phyloP scores from a whole-genome alignment of 2,329 filamentous ascomycete genomes.

The Endocalyx cinctus region DNA sequence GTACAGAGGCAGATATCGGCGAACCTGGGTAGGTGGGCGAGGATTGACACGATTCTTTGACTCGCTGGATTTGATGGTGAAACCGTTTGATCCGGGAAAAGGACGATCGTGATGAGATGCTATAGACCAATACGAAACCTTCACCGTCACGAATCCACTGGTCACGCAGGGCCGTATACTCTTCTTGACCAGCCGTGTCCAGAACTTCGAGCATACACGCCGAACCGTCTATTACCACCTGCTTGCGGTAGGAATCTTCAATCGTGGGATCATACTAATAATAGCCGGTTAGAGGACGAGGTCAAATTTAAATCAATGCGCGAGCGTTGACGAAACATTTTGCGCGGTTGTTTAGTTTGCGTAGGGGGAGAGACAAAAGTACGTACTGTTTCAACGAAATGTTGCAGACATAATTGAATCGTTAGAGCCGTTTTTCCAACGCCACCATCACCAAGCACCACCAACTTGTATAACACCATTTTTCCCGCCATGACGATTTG shows the following conservation, averaged over 20 bases:
- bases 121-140: constrained; percentile 96
- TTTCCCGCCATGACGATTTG: constrained; percentile 69
- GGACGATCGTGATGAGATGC: constrained; percentile 93
- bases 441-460: constrained; percentile 90
- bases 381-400: constrained; percentile 90
- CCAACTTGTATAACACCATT: constrained; percentile 94
- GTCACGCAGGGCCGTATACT: constrained; percentile 93
- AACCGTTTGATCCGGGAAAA: constrained; percentile 94
- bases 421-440: constrained; percentile 92
- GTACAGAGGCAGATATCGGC: constrained; percentile 56
- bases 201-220: constrained; percentile 97
- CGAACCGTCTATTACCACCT: constrained; percentile 88
- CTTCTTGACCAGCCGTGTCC: constrained; percentile 96
- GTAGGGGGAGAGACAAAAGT: constrained; percentile 5
- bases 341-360: too few relatives aligned
- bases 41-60: constrained; percentile 82
- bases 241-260: constrained; percentile 83
- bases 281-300: too few relatives aligned
- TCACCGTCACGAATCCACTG: constrained; percentile 99
- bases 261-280: constrained; percentile 77
- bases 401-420: constrained; percentile 94
- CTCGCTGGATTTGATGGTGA: constrained; percentile 93
- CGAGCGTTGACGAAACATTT: too few relatives aligned
- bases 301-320: too few relatives aligned
- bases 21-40: constrained; percentile 75